A percentile compares a stretch with the other conserved stretches of the same genome.
Evolutionary conservation across 2,329 filamentous ascomycete species (phyloP).

Genomic region (Metarhizium brunneum): DNA sequence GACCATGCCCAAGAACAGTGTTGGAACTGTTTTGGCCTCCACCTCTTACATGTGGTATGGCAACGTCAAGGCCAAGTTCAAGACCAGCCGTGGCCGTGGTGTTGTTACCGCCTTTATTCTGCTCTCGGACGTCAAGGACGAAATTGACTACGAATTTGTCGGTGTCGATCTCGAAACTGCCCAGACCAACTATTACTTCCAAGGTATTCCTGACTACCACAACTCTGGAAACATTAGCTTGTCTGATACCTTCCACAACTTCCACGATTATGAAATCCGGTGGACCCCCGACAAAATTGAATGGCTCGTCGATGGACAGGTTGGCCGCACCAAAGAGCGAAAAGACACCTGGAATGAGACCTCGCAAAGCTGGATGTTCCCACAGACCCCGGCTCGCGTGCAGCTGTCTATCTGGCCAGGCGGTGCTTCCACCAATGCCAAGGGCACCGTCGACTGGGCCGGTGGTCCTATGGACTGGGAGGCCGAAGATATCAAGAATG

Average conservation of each 20-base stretch:
- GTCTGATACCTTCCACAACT: conserved; percentile 64
- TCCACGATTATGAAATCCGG: conserved; percentile 85
- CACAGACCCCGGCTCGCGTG: conserved; percentile 83
- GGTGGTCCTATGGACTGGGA: conserved; percentile 83
- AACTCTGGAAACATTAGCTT: conserved; percentile 64
- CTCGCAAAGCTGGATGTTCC: conserved; percentile 72
- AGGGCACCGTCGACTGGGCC: conserved; percentile 86
- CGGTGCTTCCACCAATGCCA: conserved; percentile 65
- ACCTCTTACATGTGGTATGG: conserved; percentile 96
- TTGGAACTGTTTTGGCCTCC: conserved; percentile 76
- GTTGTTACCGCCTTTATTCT: conserved; percentile 98
- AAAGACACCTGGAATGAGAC: conserved; percentile 80
- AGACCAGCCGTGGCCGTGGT: conserved; percentile 74
- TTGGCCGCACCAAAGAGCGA: conserved; percentile 65
- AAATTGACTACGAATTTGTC: conserved; percentile 95
- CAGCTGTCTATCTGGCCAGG: conserved; percentile 96
- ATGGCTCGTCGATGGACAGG: conserved; percentile 78
- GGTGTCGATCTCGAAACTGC: conserved; percentile 67
- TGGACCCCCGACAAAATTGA: conserved; percentile 82
- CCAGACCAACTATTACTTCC: conserved; percentile 96
- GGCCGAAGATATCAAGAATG: conserved; percentile 64
- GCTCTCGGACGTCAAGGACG: conserved; percentile 91
- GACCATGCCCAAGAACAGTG: conserved; percentile 80
- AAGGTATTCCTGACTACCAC: conserved; percentile 79
- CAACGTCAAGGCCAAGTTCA: conserved; percentile 76